These are phyloP conservation scores for Fusarium secorum DNA, from an alignment of 2,329 filamentous ascomycete species.

Conservation along the genomic window DNA sequence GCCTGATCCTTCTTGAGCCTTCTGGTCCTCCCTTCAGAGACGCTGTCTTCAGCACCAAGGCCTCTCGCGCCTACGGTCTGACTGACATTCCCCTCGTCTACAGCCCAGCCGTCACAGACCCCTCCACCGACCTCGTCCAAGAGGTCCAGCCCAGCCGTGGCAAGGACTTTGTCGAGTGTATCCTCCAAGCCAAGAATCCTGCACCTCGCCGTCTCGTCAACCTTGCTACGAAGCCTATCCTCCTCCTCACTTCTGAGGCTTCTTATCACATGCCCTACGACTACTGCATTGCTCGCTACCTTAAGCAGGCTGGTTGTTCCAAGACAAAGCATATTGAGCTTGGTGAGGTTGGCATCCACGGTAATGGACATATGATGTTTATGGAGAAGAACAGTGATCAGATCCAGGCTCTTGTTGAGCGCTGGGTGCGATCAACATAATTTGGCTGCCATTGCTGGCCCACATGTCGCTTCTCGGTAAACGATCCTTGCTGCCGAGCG, in stretches of 20 bases:
- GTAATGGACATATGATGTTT: conserved; percentile 38
- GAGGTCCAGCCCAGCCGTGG: conserved; percentile 3
- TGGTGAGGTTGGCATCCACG: conserved; percentile 26
- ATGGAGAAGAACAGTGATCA: conserved; percentile 36
- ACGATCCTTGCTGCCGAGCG: accelerated
- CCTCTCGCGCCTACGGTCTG: conserved; percentile 54
- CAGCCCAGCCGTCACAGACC: conserved; percentile 46
- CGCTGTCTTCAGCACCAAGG: conserved; percentile 44
- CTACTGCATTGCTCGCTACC: conserved; percentile 28
- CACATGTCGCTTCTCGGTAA: neutral
- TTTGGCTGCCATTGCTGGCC: accelerated
- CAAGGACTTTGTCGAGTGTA: conserved; percentile 15
- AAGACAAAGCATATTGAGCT: conserved; percentile 34
- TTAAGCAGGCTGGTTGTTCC: conserved; percentile 31
- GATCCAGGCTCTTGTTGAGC: neutral
- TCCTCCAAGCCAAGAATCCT: conserved; percentile 22
- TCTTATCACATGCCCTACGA: conserved; percentile 37
- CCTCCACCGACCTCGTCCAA: conserved; percentile 24
- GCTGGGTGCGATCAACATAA: neutral
- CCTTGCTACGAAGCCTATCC: conserved; percentile 44
- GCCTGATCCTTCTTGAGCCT: conserved; percentile 56
- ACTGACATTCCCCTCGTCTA: conserved; percentile 58
- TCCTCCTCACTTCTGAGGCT: conserved; percentile 26
- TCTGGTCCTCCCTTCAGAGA: conserved; percentile 57
- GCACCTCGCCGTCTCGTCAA: conserved; percentile 42